Percentiles rank a stretch among this genome's conserved stretches.
Evolutionary conservation across 176 grass and related monocot genomes (phyloP).

Genomic region (Cocos nucifera): DNA sequence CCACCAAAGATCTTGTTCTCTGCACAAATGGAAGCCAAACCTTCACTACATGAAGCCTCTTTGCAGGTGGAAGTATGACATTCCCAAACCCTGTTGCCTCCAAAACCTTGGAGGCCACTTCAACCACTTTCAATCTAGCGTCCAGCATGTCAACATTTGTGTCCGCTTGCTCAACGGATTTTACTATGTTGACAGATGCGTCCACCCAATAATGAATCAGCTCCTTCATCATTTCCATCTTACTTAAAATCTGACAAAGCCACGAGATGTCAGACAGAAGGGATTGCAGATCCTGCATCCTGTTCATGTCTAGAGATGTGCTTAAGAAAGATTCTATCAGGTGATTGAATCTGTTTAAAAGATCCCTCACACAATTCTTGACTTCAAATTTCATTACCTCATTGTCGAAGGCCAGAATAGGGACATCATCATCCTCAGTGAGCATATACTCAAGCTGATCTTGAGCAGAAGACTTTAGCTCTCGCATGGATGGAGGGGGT

Average conservation of each 20-base stretch:
- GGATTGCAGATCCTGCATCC: slow-evolving; percentile 25
- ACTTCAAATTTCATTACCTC: slow-evolving; percentile 42
- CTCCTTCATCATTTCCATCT: slow-evolving; percentile 84
- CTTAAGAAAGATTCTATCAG: slow-evolving; percentile 22
- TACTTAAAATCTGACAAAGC: slow-evolving; percentile 65
- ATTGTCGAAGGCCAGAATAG: slow-evolving; percentile 40
- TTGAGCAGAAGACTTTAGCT: slow-evolving; percentile 68
- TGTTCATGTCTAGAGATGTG: slow-evolving; percentile 1
- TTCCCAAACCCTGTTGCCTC: slow-evolving; percentile 64
- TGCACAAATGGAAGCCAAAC: slow-evolving; percentile 54
- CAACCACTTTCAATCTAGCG: slow-evolving; percentile 49
- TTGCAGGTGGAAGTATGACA: slow-evolving; percentile 38
- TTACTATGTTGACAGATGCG: slow-evolving; percentile 28
- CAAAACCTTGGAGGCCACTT: slow-evolving; percentile 60
- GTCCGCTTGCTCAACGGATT: slow-evolving; percentile 7
- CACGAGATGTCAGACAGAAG: slow-evolving; percentile 62
- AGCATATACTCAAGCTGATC: slow-evolving; percentile 93
- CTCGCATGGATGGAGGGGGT: slow-evolving; percentile 21
- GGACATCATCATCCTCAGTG: slow-evolving; percentile 84
- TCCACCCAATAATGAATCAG: slow-evolving; percentile 54
- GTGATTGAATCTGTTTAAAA: slow-evolving; percentile 38
- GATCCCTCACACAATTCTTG: slow-evolving; percentile 33
- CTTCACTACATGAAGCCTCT: slow-evolving; percentile 36
- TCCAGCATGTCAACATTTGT: slow-evolving; percentile 15
- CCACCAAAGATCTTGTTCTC: slow-evolving; percentile 25